Percentiles rank a stretch among this genome's conserved stretches.
phyloP scores from a whole-genome alignment of 176 grass and related monocot genomes.

The Microstegium vimineum region DNA sequence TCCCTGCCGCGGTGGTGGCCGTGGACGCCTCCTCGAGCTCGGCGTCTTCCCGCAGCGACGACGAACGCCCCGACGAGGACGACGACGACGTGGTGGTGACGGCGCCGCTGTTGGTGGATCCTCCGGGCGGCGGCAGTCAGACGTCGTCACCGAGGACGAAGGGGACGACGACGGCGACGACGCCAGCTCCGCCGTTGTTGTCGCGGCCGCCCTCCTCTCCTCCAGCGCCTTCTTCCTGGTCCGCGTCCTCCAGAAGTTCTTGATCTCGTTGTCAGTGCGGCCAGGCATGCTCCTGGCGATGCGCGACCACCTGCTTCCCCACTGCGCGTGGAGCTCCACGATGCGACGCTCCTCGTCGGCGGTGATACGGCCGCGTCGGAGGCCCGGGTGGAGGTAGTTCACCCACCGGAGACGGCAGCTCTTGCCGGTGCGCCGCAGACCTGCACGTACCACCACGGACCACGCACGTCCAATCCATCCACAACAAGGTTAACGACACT shows the following conservation, averaged over 20 bases:
- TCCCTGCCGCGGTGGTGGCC: background rate
- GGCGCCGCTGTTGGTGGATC: background rate
- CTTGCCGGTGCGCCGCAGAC: constrained; percentile 82
- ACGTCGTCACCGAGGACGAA: background rate
- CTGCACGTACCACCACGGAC: constrained; percentile 20
- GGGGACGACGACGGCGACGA: background rate
- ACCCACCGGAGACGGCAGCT: constrained; percentile 88
- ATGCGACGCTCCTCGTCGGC: constrained; percentile 73
- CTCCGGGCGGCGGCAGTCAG: constrained; percentile 13
- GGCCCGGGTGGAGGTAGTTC: constrained; percentile 83
- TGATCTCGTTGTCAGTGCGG: constrained; percentile 98
- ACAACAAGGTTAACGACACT: constrained; percentile 9
- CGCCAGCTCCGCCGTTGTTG: background rate
- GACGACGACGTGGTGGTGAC: background rate
- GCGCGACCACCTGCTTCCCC: constrained; percentile 82
- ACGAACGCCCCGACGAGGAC: background rate
- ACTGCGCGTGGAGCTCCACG: constrained; percentile 65
- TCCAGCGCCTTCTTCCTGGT: constrained; percentile 77
- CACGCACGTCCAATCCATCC: constrained; percentile 17
- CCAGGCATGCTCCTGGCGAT: constrained; percentile 82
- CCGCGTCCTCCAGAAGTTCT: constrained; percentile 98
- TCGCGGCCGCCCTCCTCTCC: constrained; percentile 1
- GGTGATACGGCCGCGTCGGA: constrained; percentile 78
- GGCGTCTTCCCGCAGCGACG: constrained; percentile 4
- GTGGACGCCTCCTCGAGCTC: constrained; percentile 14